Percentiles rank a stretch among this genome's conserved stretches.
Evolutionary conservation across 1,139 yeast species (phyloP).

Genomic region (Candida mesenterica): DNA sequence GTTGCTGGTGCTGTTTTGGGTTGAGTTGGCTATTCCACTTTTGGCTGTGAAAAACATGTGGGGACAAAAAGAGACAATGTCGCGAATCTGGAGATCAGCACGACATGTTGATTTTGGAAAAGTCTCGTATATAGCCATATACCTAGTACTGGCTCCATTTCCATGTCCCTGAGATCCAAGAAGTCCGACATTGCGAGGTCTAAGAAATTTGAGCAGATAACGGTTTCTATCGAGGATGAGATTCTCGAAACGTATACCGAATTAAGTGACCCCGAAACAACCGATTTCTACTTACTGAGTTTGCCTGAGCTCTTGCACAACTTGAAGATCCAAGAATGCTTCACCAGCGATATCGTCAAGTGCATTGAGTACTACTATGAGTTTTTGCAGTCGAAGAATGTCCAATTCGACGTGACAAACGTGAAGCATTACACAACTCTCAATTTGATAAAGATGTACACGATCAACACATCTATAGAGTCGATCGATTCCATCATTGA

Average conservation of each 20-base stretch:
- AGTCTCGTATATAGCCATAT: no score
- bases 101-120: no score
- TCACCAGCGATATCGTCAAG: slow-evolving; percentile 30
- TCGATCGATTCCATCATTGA: slow-evolving; percentile 30
- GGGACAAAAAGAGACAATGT: background rate
- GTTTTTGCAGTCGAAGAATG: slow-evolving; percentile 15
- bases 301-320: slow-evolving; percentile 25
- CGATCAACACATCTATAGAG: slow-evolving; percentile 24
- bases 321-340: slow-evolving; percentile 33
- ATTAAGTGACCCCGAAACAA: slow-evolving; percentile 20
- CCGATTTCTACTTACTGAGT: slow-evolving; percentile 31
- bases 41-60: no score
- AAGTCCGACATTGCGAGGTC: slow-evolving; percentile 7
- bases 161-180: background rate
- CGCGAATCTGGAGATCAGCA: background rate
- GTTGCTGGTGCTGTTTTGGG: no score
- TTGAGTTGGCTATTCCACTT: no score
- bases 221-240: slow-evolving; percentile 31
- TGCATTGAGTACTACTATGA: slow-evolving; percentile 38
- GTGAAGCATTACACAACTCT: slow-evolving; percentile 26
- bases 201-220: slow-evolving; percentile 16
- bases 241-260: slow-evolving; percentile 29
- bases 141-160: no score
- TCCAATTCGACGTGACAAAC: slow-evolving; percentile 12
- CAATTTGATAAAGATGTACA: slow-evolving; percentile 30